phyloP scores from a whole-genome alignment of 129 eudicot genomes.

The Heracleum sosnowskyi region DNA sequence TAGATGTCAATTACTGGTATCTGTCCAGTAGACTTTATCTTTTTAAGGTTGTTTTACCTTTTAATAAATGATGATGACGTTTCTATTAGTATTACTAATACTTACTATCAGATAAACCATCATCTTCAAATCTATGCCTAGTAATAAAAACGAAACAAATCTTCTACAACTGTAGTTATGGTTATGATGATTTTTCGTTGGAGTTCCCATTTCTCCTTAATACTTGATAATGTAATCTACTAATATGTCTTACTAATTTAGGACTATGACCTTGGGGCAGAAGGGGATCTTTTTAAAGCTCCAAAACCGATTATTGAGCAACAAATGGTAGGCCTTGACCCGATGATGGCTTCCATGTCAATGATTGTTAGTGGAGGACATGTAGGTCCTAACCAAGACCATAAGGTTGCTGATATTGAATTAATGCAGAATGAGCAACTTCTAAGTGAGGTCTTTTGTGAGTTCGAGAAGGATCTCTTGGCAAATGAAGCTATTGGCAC shows the following conservation, averaged over 20 bases:
- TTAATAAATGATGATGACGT: neutral
- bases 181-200: neutral
- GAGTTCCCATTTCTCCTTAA: slow-evolving; percentile 10
- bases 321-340: slow-evolving; percentile 50
- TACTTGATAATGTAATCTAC: neutral
- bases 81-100: neutral
- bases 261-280: slow-evolving; percentile 84
- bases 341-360: slow-evolving; percentile 52
- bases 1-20: neutral
- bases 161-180: neutral
- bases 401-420: slow-evolving; percentile 55
- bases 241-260: slow-evolving; percentile 41
- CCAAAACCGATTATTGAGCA: slow-evolving; percentile 77
- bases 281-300: slow-evolving; percentile 94
- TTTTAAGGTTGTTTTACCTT: neutral
- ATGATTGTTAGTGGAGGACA: slow-evolving; percentile 73
- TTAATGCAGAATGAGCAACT: slow-evolving; percentile 68
- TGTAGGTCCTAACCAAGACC: slow-evolving; percentile 41
- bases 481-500: slow-evolving; percentile 61
- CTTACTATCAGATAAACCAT: neutral
- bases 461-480: slow-evolving; percentile 69
- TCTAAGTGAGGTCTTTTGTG: slow-evolving; percentile 74
- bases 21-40: neutral
- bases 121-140: neutral
- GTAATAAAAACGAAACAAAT: neutral